Evolutionary conservation across 2,329 filamentous ascomycete genomes (phyloP), one percentile per base, ranked within the genome.

Genomic region (Diaporthe citriasiana): DNA sequence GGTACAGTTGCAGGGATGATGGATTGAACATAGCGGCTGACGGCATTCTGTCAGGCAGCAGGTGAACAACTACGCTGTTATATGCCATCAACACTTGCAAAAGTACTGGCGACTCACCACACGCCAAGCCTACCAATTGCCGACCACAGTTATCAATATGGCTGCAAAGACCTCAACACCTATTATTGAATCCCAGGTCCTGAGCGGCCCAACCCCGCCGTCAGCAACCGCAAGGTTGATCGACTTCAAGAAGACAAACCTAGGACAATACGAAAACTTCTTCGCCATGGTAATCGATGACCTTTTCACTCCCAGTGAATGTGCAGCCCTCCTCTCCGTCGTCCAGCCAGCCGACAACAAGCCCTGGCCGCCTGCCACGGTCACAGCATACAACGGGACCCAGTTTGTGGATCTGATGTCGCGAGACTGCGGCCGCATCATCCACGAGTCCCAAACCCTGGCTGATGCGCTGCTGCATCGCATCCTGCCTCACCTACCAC

Each of bases 201-300:
- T 56, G 17, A 56, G 8, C 53, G 17, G 53, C 53, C 30, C 53
- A 56, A 9, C 30, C 30, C 30, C 53, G 30, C 30, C 17, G 9
- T 35, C 17, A 56, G 53, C 30, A 30, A 22, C 19, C 30, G 17
- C 53, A 35, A 35, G 53, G 17, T 35, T 56, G 19, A 86, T 94
- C 76, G 84, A 92, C 78, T 93, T 91, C 79, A 78, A 80, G 3
- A 78, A 83, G 27, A 86, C 85, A 17, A 76, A 78, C 0, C 79
- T 93, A 1, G 85, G 86, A 4, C 84, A 89, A 76, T 91, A 92
- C 80, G 80, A 84, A 10, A 82, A 83, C 51, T 78, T 82, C 53
- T 90, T 89, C 78, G 92, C 92, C 12, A 85, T 89, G 12, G 80
- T 93, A 0, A 84, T 94, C 12, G 90, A 93, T 79, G 87, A 91